Conservation (phyloP, 495 filamentous ascomycete genomes). For the Sabuloglossum arenarium region DNA sequence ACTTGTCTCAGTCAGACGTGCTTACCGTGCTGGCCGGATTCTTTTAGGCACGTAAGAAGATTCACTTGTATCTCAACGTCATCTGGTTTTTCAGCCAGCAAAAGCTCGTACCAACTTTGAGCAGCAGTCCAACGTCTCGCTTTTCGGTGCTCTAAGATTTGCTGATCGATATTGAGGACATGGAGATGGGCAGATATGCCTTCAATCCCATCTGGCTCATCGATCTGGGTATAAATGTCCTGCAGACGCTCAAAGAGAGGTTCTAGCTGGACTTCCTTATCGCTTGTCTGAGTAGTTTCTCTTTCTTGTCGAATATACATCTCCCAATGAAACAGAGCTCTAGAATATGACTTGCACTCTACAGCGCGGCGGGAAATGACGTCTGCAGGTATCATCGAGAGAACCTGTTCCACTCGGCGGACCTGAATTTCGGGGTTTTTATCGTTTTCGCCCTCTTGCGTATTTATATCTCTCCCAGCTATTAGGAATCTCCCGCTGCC, state of each 20-base stretch:
- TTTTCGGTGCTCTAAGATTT: slow-evolving; percentile 77
- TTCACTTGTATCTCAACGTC: slow-evolving; percentile 61
- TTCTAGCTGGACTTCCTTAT: slow-evolving; percentile 25
- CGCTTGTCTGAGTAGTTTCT: slow-evolving; percentile 17
- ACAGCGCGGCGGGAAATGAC: slow-evolving; percentile 67
- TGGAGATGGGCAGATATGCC: slow-evolving; percentile 75
- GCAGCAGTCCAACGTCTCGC: slow-evolving; percentile 94
- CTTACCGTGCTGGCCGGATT: slow-evolving; percentile 75
- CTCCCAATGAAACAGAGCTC: slow-evolving; percentile 86
- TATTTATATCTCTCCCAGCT: slow-evolving; percentile 8
- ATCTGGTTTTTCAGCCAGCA: slow-evolving; percentile 54
- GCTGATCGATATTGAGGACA: slow-evolving; percentile 69
- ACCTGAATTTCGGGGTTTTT: slow-evolving; percentile 29
- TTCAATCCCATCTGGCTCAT: slow-evolving; percentile 92
- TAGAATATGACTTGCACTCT: slow-evolving; percentile 78
- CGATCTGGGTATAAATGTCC: slow-evolving; percentile 87
- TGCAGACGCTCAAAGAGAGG: slow-evolving; percentile 57
- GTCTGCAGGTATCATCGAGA: slow-evolving; percentile 61
- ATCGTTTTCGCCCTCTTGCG: slow-evolving; percentile 17
- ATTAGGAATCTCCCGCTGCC: slow-evolving; percentile 14
- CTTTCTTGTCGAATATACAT: slow-evolving; percentile 55
- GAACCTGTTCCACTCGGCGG: slow-evolving; percentile 36
- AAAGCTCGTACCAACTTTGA: slow-evolving; percentile 91
- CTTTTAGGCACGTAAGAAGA: slow-evolving; percentile 71
- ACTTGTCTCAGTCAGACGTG: slow-evolving; percentile 2